A percentile compares a stretch with the other conserved stretches of the same genome.
phyloP scores from a whole-genome alignment of 768 basidiomycete species.

The Botryobasidium botryosum region DNA sequence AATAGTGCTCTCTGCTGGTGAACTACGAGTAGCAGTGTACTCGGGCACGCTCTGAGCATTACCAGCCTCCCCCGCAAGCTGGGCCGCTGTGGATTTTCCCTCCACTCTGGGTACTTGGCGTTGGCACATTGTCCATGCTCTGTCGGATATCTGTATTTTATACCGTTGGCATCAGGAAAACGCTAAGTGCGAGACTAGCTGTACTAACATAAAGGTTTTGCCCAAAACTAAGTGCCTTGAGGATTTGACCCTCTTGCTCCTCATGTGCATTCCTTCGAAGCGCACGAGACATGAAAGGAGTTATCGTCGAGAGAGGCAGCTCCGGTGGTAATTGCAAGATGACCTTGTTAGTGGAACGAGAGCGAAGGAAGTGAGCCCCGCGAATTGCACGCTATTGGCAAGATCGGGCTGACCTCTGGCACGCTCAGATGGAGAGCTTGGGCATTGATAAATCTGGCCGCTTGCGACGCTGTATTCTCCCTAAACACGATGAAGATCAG shows the following conservation, averaged over 20 bases:
- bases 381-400: background rate
- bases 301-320: slow-evolving; percentile 59
- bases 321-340: slow-evolving; percentile 48
- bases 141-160: too few relatives aligned
- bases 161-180: too few relatives aligned
- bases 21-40: too few relatives aligned
- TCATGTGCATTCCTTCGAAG: slow-evolving; percentile 59
- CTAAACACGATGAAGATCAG: slow-evolving; percentile 20
- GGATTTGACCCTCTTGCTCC: slow-evolving; percentile 49
- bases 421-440: slow-evolving; percentile 67
- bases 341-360: slow-evolving; percentile 25
- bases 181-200: too few relatives aligned
- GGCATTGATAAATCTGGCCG: slow-evolving; percentile 55
- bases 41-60: too few relatives aligned
- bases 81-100: too few relatives aligned
- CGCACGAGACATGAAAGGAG: slow-evolving; percentile 64
- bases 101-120: too few relatives aligned
- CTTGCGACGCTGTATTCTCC: slow-evolving; percentile 35
- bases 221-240: slow-evolving; percentile 61
- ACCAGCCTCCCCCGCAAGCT: too few relatives aligned
- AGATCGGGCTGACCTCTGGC: slow-evolving; percentile 40
- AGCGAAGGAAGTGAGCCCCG: background rate
- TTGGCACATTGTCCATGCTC: too few relatives aligned
- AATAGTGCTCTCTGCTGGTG: too few relatives aligned
- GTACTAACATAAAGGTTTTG: too few relatives aligned